phyloP scores from a whole-genome alignment of 352 stramenopile genomes.

The Phytophthora nicotianae region DNA sequence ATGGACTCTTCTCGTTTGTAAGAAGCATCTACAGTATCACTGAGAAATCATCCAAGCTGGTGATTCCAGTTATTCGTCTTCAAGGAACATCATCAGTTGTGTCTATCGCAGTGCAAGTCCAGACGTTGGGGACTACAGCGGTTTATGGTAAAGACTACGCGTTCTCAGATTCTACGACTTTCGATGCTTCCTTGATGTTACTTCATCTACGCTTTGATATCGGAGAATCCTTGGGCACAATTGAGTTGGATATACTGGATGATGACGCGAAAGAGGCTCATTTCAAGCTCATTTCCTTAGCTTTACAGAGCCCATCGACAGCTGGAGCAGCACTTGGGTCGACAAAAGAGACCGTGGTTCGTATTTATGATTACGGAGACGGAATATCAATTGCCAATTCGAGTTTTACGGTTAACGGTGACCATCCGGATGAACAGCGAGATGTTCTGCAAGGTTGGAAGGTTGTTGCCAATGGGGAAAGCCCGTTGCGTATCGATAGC shows the following conservation, averaged over 20 bases:
- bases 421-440: conserved; percentile 8
- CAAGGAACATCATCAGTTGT: conserved; percentile 54
- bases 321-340: conserved; percentile 38
- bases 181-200: conserved; percentile 24
- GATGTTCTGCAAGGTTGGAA: conserved; percentile 45
- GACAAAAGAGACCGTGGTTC: conserved; percentile 39
- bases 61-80: conserved; percentile 54
- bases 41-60: conserved; percentile 47
- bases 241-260: conserved; percentile 60
- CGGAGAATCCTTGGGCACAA: conserved; percentile 43
- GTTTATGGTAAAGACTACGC: conserved; percentile 47
- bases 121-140: conserved; percentile 37
- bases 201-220: conserved; percentile 68
- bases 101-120: conserved; percentile 49
- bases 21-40: conserved; percentile 60
- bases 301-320: conserved; percentile 35
- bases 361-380: conserved; percentile 72
- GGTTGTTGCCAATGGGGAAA: conserved; percentile 59
- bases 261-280: conserved; percentile 47
- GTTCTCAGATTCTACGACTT: conserved; percentile 29
- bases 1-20: conserved; percentile 68
- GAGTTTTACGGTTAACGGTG: conserved; percentile 33
- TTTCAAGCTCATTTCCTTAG: conserved; percentile 59
- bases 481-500: conserved; percentile 46
- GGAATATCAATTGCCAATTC: conserved; percentile 30